Base-by-base conservation (phyloP, 1,139 yeast species). In the Sugiyamaella xylanicola region DNA sequence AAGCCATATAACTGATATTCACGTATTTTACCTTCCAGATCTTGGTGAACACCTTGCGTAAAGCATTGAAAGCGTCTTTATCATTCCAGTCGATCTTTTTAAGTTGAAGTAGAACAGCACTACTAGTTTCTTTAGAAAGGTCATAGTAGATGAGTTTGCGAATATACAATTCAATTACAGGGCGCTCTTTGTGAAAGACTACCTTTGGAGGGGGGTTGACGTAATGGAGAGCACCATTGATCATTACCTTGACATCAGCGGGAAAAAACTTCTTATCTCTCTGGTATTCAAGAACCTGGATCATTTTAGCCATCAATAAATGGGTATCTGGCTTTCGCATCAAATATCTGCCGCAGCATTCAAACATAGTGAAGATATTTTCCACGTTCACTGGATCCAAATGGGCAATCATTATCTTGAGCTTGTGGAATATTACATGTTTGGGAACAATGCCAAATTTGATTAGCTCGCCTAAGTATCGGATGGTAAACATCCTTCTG, bases 381-480 rank as follows among this genome's bases (percentile, higher is more conserved):
- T 58, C 67, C 39, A 60, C 59, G 53, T 61, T 65, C 39, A 48
- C 44, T 20, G 57, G 54, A 53, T 61, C 66, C 44, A 62, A 59
- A 22, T 49, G 42, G 45, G 54, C 61, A 36, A 57, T 78, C 73
- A 53, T 87, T 70, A 56, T 80, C 78, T 87, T 76, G 54, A 87
- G 79, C 66, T 84, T 86, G 69, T 90, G 93, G 68, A 90, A 87
- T 3, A 86, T 77, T 54, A 86, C 77, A 69, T 82, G 86, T 19
- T 77, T 74, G 0, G 96, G 95, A n/a, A 91, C 76, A 62, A 90
- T 69, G 61, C 81, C 83, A 69, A 91, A 92, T 67, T 88, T 89
- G 48, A 86, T 81, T 73, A 91, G 74, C 65, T 92, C 97, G 51
- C 84, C 76, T 61, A 88, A 85, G 49, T 86, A 86, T 37, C 79